These are phyloP conservation scores for Pestalotiopsis fici DNA, from an alignment of 2,329 filamentous ascomycete species.

Conservation along the genomic window DNA sequence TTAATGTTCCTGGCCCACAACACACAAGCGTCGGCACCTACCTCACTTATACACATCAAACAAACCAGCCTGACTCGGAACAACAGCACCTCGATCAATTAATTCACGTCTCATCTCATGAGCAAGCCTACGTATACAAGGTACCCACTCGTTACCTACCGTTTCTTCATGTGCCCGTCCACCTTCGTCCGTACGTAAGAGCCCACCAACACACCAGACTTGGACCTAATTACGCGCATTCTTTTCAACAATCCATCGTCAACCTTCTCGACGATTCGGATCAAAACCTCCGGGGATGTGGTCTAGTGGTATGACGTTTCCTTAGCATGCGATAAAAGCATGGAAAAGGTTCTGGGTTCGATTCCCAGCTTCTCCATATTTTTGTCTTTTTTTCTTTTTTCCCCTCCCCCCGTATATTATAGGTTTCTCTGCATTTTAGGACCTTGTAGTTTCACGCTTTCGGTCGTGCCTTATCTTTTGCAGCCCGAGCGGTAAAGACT, in stretches of 20 bases:
- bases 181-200: background rate
- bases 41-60: no score
- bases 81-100: background rate
- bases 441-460: no score
- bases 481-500: no score
- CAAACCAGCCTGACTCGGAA: background rate
- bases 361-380: conserved; percentile 14
- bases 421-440: no score
- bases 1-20: no score
- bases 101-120: background rate
- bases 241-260: background rate
- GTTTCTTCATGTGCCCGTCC: background rate
- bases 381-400: background rate
- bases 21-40: no score
- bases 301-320: conserved; percentile 15
- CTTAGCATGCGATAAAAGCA: conserved; percentile 12
- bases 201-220: background rate
- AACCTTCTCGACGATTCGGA: background rate
- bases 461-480: no score
- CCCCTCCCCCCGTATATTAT: no score
- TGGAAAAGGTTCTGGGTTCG: conserved; percentile 16
- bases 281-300: conserved; percentile 1
- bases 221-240: background rate
- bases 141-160: background rate
- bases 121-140: no score